Evolutionary conservation across 345 rosid species (phyloP).

Genomic region (Brassica rapa): DNA sequence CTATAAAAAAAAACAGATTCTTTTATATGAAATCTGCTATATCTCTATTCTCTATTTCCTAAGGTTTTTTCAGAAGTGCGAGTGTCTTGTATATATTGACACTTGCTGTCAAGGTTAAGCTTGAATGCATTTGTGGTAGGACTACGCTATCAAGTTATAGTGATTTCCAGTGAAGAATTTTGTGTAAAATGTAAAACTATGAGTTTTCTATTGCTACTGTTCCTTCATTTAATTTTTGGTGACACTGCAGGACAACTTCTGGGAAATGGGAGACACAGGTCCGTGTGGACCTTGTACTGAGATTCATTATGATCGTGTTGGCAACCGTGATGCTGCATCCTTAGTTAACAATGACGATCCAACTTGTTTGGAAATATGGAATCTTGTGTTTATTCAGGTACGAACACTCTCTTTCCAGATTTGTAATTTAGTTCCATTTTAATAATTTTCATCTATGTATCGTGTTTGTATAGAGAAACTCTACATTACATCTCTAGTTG

Average conservation of each 20-base stretch:
- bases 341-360: conserved; percentile 95
- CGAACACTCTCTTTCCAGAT: conserved; percentile 10
- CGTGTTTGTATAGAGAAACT: not conserved
- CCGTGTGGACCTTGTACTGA: conserved; percentile 99
- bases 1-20: not conserved
- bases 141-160: not conserved
- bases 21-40: not conserved
- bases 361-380: conserved; percentile 99
- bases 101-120: not conserved
- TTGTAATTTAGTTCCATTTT: conserved; percentile 10
- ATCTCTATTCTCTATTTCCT: not conserved
- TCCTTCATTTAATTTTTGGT: conserved; percentile 13
- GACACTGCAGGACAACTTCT: conserved; percentile 77
- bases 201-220: not conserved
- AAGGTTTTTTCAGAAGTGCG: not conserved
- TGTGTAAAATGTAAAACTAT: not conserved
- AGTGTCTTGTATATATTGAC: not conserved
- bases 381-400: conserved; percentile 98
- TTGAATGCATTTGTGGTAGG: not conserved
- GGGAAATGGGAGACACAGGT: conserved; percentile 99
- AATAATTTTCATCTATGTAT: conserved; percentile 7
- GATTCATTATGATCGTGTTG: conserved; percentile 90
- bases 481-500: not conserved
- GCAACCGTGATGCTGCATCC: conserved; percentile 76
- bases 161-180: not conserved